Evolutionary conservation across 2,329 filamentous ascomycete species (phyloP).

Genomic region (Claviceps sp.): DNA sequence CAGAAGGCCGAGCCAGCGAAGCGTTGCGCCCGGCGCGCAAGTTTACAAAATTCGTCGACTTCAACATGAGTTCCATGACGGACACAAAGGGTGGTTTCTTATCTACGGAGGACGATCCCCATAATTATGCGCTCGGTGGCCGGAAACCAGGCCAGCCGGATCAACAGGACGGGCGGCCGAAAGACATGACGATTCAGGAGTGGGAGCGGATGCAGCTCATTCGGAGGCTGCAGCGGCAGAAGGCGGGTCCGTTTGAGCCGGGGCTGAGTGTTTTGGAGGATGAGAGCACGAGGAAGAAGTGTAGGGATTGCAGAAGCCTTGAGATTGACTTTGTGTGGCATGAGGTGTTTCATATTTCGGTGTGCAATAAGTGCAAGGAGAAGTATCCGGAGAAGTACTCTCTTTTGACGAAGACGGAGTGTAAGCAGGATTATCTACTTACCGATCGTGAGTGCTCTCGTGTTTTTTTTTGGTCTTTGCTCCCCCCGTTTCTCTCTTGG

Average conservation of each 20-base stretch:
- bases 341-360: slow-evolving; percentile 60
- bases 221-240: slow-evolving; percentile 55
- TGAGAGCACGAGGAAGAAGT: slow-evolving; percentile 54
- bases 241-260: slow-evolving; percentile 77
- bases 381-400: slow-evolving; percentile 86
- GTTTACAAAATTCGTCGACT: slow-evolving; percentile 90
- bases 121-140: slow-evolving; percentile 57
- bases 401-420: slow-evolving; percentile 92
- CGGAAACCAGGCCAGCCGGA: slow-evolving; percentile 23
- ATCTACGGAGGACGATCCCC: slow-evolving; percentile 79
- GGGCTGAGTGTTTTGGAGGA: slow-evolving; percentile 64
- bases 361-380: slow-evolving; percentile 82
- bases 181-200: slow-evolving; percentile 78
- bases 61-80: slow-evolving; percentile 95
- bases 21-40: slow-evolving; percentile 65
- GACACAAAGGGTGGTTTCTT: slow-evolving; percentile 96
- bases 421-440: slow-evolving; percentile 83
- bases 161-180: slow-evolving; percentile 50
- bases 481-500: not conserved
- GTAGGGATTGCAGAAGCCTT: slow-evolving; percentile 65
- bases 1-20: slow-evolving; percentile 25
- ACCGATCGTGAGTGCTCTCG: slow-evolving; percentile 60
- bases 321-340: slow-evolving; percentile 97
- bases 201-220: slow-evolving; percentile 80
- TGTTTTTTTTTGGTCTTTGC: not conserved